Percentiles rank a stretch among this genome's conserved stretches.
These are phyloP conservation scores for Wallacemonas rigidus DNA, from an alignment of 208 protist genomes.

Conservation along the genomic window DNA sequence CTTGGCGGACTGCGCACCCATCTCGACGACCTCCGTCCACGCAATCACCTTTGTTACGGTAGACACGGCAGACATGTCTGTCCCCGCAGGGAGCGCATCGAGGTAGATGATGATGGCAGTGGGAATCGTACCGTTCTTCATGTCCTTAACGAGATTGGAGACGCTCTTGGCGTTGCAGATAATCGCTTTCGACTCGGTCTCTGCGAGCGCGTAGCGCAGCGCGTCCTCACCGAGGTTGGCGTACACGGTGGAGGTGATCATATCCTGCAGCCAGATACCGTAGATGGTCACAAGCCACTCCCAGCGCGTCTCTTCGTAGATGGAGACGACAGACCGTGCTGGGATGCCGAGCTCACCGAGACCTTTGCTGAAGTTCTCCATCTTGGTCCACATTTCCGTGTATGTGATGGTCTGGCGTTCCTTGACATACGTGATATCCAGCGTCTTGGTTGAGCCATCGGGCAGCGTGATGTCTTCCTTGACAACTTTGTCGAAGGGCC, in stretches of 20 bases:
- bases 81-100: conserved; percentile 17
- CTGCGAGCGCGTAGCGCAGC: conserved; percentile 35
- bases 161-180: conserved; percentile 56
- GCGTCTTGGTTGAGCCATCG: conserved; percentile 15
- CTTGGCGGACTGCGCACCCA: neutral
- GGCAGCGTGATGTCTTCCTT: conserved; percentile 23
- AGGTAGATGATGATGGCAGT: conserved; percentile 33
- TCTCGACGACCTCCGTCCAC: conserved; percentile 18
- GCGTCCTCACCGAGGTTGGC: conserved; percentile 55
- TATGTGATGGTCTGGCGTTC: conserved; percentile 29
- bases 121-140: conserved; percentile 21
- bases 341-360: conserved; percentile 34
- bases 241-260: conserved; percentile 52
- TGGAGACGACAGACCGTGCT: conserved; percentile 23
- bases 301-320: conserved; percentile 57
- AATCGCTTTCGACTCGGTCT: conserved; percentile 42
- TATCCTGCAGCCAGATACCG: conserved; percentile 43
- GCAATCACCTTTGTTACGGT: neutral
- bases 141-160: conserved; percentile 26
- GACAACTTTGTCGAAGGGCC: conserved; percentile 33
- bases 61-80: neutral
- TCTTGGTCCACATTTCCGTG: conserved; percentile 27
- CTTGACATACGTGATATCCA: conserved; percentile 41
- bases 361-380: conserved; percentile 33
- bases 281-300: conserved; percentile 54